A percentile compares a stretch with the other conserved stretches of the same genome.
Evolutionary conservation across 1,284 basidiomycete species (phyloP).

Genomic region (Mycosarcoma mackinlayi): DNA sequence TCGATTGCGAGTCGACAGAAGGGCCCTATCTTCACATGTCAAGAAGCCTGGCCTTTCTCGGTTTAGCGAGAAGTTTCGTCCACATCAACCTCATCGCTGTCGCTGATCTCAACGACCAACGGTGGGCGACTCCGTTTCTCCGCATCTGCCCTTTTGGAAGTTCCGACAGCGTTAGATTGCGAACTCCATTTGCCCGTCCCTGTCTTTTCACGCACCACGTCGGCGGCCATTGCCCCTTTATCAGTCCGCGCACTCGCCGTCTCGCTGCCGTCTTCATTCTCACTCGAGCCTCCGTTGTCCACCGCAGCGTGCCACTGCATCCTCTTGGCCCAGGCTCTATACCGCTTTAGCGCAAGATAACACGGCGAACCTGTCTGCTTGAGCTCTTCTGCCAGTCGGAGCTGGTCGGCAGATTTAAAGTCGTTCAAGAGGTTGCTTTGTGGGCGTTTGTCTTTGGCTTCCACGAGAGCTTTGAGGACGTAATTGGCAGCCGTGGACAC

Average conservation of each 20-base stretch:
- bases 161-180: no score
- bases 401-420: constrained; percentile 4
- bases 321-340: constrained; percentile 10
- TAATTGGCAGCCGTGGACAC: constrained; percentile 25
- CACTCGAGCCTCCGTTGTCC: background rate
- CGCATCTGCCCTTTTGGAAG: background rate
- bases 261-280: background rate
- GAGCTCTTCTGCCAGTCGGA: constrained; percentile 15
- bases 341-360: background rate
- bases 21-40: background rate
- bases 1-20: no score
- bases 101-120: constrained; percentile 10
- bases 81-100: constrained; percentile 26
- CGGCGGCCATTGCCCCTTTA: background rate
- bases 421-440: constrained; percentile 9
- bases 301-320: constrained; percentile 18
- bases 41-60: background rate
- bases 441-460: constrained; percentile 3
- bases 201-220: background rate
- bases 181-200: background rate
- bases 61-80: constrained; percentile 19
- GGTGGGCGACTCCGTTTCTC: background rate
- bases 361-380: background rate
- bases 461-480: constrained; percentile 19
- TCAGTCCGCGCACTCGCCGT: no score